These are phyloP conservation scores for Castanea sativa DNA, from an alignment of 306 rosid species.

Conservation along the genomic window DNA sequence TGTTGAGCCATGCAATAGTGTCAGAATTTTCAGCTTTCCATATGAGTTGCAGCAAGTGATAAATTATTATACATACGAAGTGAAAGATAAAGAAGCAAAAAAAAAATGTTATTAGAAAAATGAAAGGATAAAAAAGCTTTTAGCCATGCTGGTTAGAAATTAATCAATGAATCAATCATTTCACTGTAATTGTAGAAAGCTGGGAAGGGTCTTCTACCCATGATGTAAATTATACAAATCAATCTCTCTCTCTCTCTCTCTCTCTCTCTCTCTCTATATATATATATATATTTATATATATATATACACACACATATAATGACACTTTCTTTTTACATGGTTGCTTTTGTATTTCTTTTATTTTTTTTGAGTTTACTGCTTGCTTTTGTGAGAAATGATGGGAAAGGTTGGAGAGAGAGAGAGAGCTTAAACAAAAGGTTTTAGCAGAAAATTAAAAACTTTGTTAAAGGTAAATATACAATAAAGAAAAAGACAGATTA, in stretches of 20 bases:
- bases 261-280: constrained; percentile 20
- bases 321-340: constrained; percentile 54
- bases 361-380: constrained; percentile 22
- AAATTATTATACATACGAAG: constrained; percentile 7
- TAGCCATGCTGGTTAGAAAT: constrained; percentile 41
- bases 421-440: constrained; percentile 39
- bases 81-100: constrained; percentile 12
- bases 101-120: background rate
- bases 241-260: constrained; percentile 21
- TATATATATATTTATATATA: background rate
- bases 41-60: constrained; percentile 7
- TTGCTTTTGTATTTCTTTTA: constrained; percentile 26
- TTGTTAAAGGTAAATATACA: constrained; percentile 29
- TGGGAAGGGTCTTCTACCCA: constrained; percentile 45
- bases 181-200: constrained; percentile 55
- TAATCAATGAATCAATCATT: constrained; percentile 74
- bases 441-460: constrained; percentile 28
- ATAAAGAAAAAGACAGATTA: constrained; percentile 17
- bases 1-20: constrained; percentile 56
- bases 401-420: constrained; percentile 35
- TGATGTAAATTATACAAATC: constrained; percentile 29
- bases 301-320: background rate
- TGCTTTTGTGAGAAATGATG: constrained; percentile 50
- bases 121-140: constrained; percentile 23
- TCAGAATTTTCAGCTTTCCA: constrained; percentile 51